Percentiles rank a stretch among this genome's conserved stretches.
phyloP scores from a whole-genome alignment of 169 alveolate genomes.

The Ichthyophthirius multifiliis region DNA sequence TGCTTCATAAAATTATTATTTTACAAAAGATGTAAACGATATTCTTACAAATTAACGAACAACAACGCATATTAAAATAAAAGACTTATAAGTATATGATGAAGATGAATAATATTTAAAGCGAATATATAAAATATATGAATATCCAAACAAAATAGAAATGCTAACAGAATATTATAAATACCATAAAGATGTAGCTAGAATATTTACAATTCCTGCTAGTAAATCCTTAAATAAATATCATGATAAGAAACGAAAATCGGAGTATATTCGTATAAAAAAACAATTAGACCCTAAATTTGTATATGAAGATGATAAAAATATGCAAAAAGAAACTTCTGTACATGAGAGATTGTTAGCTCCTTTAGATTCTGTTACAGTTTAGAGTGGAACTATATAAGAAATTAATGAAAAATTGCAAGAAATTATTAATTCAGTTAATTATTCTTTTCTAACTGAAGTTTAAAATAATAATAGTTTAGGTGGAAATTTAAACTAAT shows the following conservation, averaged over 20 bases:
- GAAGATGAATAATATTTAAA: slow-evolving; percentile 16
- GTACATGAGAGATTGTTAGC: background rate
- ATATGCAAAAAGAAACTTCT: background rate
- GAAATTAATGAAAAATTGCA: background rate
- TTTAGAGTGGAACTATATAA: background rate
- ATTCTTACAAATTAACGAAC: slow-evolving; percentile 17
- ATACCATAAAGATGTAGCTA: slow-evolving; percentile 36
- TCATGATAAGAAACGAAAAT: slow-evolving; percentile 39
- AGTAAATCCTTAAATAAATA: slow-evolving; percentile 20
- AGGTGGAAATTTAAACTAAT: no score
- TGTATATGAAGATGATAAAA: background rate
- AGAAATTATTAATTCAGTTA: no score
- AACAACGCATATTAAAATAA: background rate
- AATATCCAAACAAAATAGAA: slow-evolving; percentile 3
- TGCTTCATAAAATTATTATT: slow-evolving; percentile 39
- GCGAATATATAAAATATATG: slow-evolving; percentile 6
- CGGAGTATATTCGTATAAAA: slow-evolving; percentile 26
- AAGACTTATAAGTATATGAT: slow-evolving; percentile 10
- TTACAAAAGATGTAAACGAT: slow-evolving; percentile 31
- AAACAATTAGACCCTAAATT: background rate
- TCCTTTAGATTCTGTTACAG: background rate
- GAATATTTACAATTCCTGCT: slow-evolving; percentile 29
- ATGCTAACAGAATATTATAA: slow-evolving; percentile 41
- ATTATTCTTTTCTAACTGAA: no score
- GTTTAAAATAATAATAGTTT: no score